Evolutionary conservation across 1,284 basidiomycete species (phyloP).

Genomic region (Ganoderma lucidum): DNA sequence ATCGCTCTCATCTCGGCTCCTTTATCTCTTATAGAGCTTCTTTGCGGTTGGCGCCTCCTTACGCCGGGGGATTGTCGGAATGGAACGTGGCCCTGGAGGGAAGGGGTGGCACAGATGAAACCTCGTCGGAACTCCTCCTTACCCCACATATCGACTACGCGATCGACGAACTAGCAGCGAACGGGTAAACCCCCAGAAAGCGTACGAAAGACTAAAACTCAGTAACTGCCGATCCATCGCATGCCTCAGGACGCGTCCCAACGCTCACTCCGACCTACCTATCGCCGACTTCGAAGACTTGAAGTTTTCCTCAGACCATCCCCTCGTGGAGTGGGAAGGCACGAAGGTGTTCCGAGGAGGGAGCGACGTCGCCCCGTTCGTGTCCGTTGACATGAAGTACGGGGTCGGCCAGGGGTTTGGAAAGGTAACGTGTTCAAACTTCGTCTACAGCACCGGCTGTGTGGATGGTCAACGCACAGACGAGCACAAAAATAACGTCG

Average conservation of each 20-base stretch:
- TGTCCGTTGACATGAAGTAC: constrained; percentile 3
- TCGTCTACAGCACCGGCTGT: constrained; percentile 2
- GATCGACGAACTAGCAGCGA: not conserved
- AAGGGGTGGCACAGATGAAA: constrained; percentile 4
- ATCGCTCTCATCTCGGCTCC: constrained; percentile 9
- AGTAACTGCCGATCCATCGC: constrained; percentile 14
- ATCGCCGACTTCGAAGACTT: constrained; percentile 5
- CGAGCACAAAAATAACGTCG: constrained; percentile 7
- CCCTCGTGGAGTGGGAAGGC: constrained; percentile 30
- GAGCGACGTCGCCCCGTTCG: constrained; percentile 31
- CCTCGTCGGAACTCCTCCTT: not conserved
- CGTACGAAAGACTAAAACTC: constrained; percentile 25
- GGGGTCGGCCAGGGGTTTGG: not conserved
- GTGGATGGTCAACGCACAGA: constrained; percentile 6
- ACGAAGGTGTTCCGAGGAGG: constrained; percentile 29
- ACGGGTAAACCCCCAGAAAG: not conserved
- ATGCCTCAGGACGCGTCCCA: not conserved
- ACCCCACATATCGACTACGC: not conserved
- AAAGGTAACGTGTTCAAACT: not conserved
- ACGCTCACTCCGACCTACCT: constrained; percentile 5
- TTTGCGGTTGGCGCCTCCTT: not conserved
- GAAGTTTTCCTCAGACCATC: constrained; percentile 10
- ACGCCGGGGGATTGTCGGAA: constrained; percentile 24
- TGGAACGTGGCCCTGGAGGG: not conserved
- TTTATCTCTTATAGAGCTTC: constrained; percentile 8